Conservation (phyloP, 1,284 basidiomycete genomes). For the Papiliotrema nemorosa region DNA sequence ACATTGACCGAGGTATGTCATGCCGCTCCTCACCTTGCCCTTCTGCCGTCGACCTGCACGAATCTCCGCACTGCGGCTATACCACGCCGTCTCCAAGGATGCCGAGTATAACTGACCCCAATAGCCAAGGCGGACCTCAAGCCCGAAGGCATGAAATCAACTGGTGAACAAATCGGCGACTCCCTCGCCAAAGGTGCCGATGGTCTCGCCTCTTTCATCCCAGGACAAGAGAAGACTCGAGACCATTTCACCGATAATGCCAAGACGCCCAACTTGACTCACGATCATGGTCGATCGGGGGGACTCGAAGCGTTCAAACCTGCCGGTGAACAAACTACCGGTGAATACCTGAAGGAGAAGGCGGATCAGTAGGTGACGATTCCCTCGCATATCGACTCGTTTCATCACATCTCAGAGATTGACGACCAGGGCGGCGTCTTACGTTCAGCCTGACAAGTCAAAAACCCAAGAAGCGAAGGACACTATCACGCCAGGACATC, state of each 20-base stretch:
- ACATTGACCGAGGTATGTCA: conserved; percentile 5
- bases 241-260: conserved; percentile 16
- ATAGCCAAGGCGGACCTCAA: conserved; percentile 9
- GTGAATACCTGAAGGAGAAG: conserved; percentile 3
- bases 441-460: conserved; percentile 11
- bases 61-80: no score
- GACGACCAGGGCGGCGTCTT: conserved; percentile 6
- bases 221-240: conserved; percentile 14
- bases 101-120: background rate
- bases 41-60: no score
- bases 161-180: conserved; percentile 2
- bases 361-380: conserved; percentile 13
- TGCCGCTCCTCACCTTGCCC: background rate
- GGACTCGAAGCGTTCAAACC: conserved; percentile 12
- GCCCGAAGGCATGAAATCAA: conserved; percentile 14
- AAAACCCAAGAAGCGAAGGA: conserved; percentile 14
- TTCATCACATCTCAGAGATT: background rate
- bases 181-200: background rate
- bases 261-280: conserved; percentile 4
- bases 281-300: conserved; percentile 12
- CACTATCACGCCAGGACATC: conserved; percentile 13
- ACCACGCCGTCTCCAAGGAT: background rate
- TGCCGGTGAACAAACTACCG: conserved; percentile 10
- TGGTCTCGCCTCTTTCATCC: conserved; percentile 11
- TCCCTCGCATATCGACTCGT: background rate